These are phyloP conservation scores for Oryza punctata DNA, from an alignment of 176 grass and related monocot species.

Conservation along the genomic window DNA sequence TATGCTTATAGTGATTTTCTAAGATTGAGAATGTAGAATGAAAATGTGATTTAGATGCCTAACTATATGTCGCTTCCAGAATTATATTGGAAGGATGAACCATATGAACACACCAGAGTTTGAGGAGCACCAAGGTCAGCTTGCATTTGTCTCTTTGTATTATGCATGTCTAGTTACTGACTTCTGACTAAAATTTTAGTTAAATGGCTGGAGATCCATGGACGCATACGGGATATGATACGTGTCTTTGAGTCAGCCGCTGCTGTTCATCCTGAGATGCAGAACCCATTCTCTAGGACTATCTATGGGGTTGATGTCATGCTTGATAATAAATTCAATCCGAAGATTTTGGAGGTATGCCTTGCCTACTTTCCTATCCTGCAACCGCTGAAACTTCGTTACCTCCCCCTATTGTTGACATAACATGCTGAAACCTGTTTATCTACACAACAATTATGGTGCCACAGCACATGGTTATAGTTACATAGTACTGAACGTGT, in stretches of 20 bases:
- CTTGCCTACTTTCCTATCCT: background rate
- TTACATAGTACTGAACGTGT: background rate
- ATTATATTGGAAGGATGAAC: constrained; percentile 82
- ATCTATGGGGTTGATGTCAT: constrained; percentile 95
- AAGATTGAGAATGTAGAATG: background rate
- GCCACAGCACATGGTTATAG: background rate
- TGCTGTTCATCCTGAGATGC: constrained; percentile 94
- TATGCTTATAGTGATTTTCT: too few species aligned
- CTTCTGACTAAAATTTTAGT: constrained; percentile 45
- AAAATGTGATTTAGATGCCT: background rate
- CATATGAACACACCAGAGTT: constrained; percentile 94
- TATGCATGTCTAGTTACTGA: constrained; percentile 6
- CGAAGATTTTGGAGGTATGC: constrained; percentile 87
- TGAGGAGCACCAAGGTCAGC: constrained; percentile 85
- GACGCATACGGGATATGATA: constrained; percentile 63
- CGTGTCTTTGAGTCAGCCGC: constrained; percentile 72
- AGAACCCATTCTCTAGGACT: constrained; percentile 67
- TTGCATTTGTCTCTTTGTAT: background rate
- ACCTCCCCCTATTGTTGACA: background rate
- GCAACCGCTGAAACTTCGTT: background rate
- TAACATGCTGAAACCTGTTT: background rate
- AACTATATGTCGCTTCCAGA: constrained; percentile 50
- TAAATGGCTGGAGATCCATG: constrained; percentile 84
- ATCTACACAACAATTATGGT: background rate
- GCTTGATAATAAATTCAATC: constrained; percentile 77